Evolutionary conservation across 257 asterid species (phyloP).

Genomic region (Nicotiana noctiflora): DNA sequence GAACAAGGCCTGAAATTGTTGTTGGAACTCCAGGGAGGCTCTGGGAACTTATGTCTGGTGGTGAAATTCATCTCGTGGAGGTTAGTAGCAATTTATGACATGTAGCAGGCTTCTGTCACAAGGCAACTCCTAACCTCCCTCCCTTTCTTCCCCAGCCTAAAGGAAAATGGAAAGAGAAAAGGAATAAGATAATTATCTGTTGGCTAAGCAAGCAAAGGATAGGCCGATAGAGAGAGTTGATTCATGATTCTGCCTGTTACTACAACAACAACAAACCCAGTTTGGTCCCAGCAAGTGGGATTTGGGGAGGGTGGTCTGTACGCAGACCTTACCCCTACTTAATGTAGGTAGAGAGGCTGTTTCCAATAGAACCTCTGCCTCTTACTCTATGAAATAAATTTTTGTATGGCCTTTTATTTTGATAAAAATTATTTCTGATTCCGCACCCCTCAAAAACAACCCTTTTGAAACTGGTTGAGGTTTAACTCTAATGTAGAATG

Average conservation of each 20-base stretch:
- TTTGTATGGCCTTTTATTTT: not conserved
- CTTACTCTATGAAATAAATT: not conserved
- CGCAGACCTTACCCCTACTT: too few species aligned
- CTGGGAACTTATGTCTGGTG: slow-evolving; percentile 96
- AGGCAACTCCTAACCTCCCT: not conserved
- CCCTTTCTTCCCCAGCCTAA: not conserved
- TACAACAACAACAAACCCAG: too few species aligned
- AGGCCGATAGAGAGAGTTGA: not conserved
- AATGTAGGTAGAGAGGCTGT: too few species aligned
- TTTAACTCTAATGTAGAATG: not conserved
- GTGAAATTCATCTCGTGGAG: slow-evolving; percentile 80
- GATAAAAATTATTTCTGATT: not conserved
- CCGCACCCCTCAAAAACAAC: not conserved
- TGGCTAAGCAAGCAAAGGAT: not conserved
- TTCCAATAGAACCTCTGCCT: too few species aligned
- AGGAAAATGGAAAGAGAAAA: not conserved
- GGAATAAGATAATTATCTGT: not conserved
- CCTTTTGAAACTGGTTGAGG: too few species aligned
- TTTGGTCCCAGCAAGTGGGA: too few species aligned
- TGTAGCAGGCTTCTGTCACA: not conserved
- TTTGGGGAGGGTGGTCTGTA: too few species aligned
- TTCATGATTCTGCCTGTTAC: not conserved
- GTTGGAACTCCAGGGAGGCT: slow-evolving; percentile 99
- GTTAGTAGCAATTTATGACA: slow-evolving; percentile 31
- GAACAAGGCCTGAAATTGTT: slow-evolving; percentile 84